Base-by-base conservation (phyloP, 2,329 filamentous ascomycete species). In the Akanthomyces muscarius region DNA sequence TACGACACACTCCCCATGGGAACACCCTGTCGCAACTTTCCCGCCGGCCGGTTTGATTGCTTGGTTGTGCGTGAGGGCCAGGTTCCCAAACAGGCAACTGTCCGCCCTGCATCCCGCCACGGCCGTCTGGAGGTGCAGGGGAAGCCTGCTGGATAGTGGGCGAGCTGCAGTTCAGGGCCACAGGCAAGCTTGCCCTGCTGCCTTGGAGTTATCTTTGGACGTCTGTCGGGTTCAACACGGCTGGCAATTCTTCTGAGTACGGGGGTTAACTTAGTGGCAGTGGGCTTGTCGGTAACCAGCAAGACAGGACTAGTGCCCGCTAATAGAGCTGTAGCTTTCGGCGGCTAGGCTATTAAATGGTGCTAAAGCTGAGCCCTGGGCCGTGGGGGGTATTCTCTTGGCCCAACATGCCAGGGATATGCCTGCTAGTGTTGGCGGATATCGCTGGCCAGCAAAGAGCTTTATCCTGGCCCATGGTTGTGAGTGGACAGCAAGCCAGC, bases 1-100 rank as follows among this genome's bases (percentile, higher is more conserved):
- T 61, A 21, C 58, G 28, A 61, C 58, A 61, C 58, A n/a, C 16
- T 45, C 5, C 38, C 25, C 58, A 38, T 36, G 13, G 38, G 18
- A 41, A 28, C 45, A n/a, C 18, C 16, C 44, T 55, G 16, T 11
- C 38, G n/a, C 52, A 14, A 59, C 56, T 10, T 51, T 42, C 8
- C 33, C 44, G 33, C 7, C 8, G 18, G 11, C 25, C 10, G 30
- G 23, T 16, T 52, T 60, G 48, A 18, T 50, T 53, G 45, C 33
- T 42, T 28, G 18, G 6, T 45, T 33, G 44, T 47, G 6, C 45
- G 44, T 48, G 44, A 48, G 5, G 41, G 21, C 16, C 11, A 23
- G 41, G 41, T 21, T 21, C 25, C 50, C 38, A 50, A 61, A 45
- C n/a, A 23, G 58, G 50, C 28, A 54, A 30, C 13, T 28, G 41